Evolutionary conservation across 345 rosid genomes (phyloP), one percentile per base, ranked within the genome.

Genomic region (Linum tenue): DNA sequence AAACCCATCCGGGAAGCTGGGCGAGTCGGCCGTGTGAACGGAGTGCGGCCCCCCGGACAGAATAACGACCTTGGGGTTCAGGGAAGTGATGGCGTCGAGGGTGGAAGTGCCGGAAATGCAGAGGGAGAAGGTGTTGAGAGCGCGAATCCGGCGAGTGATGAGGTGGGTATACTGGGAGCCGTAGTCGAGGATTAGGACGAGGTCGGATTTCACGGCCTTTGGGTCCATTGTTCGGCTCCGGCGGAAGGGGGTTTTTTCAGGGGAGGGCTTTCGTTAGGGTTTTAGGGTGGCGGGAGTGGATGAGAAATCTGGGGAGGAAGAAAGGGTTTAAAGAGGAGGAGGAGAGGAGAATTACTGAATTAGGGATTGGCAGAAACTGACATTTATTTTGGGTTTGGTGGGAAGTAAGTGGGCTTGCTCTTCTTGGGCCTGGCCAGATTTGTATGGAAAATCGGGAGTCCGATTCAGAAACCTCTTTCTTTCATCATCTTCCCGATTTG

Each of bases 41-140:
- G 99, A 94, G 79, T 88, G 99, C 4, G 97, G 99, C 0, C 97
- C 96, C 1, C 99, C 99, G 43, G 97, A 94, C 81, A 94, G 97
- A 72, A 94, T 84, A 42, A 88, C 90, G 37, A 86, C 89, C 37
- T 76, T 76, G 1, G 99, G 99, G 74, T 79, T 83, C 63, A 73
- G 83, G 56, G 73, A 75, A 17, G 80, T 70, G 75, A 90, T 86
- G 62, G 84, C 37, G 8, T 78, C 70, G 66, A 94, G 85, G 7
- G 95, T 71, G 14, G 90, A 82, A 31, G 99, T 90, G 70, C 99
- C 99, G 44, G 82, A 79, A 72, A 94, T 78, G 76, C 96, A 92
- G 66, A 88, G 89, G 48, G 99, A 88, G 78, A 90, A 86, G 67
- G 86, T 73, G 51, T 86, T 85, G 69, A 94, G 91, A 44, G 91